Evolutionary conservation across 345 rosid species (phyloP), one percentile per base, ranked within the genome.

Genomic region (Eucalyptus polyanthemos): DNA sequence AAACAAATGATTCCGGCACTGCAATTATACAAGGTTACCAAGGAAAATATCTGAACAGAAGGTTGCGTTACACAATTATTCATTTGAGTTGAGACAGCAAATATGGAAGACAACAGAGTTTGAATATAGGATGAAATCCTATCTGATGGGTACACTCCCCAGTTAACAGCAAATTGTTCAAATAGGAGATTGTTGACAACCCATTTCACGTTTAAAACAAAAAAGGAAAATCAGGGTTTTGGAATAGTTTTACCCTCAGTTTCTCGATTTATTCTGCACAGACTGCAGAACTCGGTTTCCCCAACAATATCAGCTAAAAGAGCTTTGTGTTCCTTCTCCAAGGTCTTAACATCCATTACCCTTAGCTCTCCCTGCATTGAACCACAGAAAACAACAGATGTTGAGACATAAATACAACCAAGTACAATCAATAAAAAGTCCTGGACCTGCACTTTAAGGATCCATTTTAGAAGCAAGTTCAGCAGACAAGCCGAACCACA

Each of bases 271-370:
- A 69, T 87, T 49, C 89, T 91, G 93, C 92, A 95, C 89, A 69
- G 97, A 94, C 50, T 89, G 93, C 69, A 92, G 91, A 93, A 94
- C 92, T 93, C 93, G 11, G 91, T 86, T 93, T 95, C 97, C 87
- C 92, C 94, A n/a, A 87, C 94, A 90, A 93, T 95, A 89, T 96
- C 98, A 87, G 94, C 92, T 80, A 91, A 88, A 87, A 96, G 93
- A 40, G 95, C 92, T 81, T 92, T 86, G 62, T 91, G 92, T 92
- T 94, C 95, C 91, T 92, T 95, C 89, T 95, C 95, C 86, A 95
- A 95, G 34, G 93, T 89, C 88, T 87, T 89, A 14, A 89, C 53
- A 86, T 93, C 96, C 93, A 95, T 88, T 42, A 90, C 94, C 93
- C 93, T 69, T 60, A 95, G 90, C 90, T 96, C 98, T 67, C 94